Conservation (phyloP, 352 stramenopile species). For the Pythium coloratum region DNA sequence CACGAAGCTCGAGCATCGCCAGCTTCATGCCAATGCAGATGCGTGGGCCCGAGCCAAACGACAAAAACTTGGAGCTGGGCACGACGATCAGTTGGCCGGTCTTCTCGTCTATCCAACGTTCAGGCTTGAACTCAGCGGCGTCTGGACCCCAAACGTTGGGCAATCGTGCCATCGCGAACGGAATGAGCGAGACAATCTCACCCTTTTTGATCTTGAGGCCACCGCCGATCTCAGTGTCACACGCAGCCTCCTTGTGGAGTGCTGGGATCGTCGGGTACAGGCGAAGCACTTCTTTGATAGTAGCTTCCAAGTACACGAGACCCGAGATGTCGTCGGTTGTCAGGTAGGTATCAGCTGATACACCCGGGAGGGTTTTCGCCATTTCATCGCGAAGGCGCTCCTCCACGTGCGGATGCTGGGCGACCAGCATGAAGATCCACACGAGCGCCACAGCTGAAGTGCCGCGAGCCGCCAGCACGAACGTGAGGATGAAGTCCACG, state of each 20-base stretch:
- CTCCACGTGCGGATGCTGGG: conserved; percentile 49
- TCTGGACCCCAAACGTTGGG: conserved; percentile 20
- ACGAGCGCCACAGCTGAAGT: conserved; percentile 64
- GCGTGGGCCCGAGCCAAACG: conserved; percentile 44
- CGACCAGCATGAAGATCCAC: conserved; percentile 71
- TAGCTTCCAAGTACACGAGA: conserved; percentile 56
- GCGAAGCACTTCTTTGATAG: conserved; percentile 58
- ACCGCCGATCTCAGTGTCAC: conserved; percentile 46
- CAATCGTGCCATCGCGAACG: conserved; percentile 35
- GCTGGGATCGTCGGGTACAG: conserved; percentile 57
- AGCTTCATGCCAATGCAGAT: conserved; percentile 44
- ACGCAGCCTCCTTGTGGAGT: conserved; percentile 50
- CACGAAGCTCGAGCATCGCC: conserved; percentile 4
- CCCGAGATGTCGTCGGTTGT: conserved; percentile 44
- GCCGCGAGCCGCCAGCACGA: conserved; percentile 69
- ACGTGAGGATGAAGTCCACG: conserved; percentile 60
- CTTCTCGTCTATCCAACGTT: conserved; percentile 44
- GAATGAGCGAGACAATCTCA: conserved; percentile 20
- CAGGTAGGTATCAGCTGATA: conserved; percentile 28
- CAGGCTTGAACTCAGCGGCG: conserved; percentile 8
- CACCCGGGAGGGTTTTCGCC: conserved; percentile 19
- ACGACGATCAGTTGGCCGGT: conserved; percentile 10
- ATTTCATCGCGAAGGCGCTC: conserved; percentile 48
- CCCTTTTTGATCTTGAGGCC: conserved; percentile 26
- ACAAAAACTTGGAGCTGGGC: conserved; percentile 29